phyloP scores from a whole-genome alignment of 495 filamentous ascomycete species.

The Aspergillus egyptiacus region DNA sequence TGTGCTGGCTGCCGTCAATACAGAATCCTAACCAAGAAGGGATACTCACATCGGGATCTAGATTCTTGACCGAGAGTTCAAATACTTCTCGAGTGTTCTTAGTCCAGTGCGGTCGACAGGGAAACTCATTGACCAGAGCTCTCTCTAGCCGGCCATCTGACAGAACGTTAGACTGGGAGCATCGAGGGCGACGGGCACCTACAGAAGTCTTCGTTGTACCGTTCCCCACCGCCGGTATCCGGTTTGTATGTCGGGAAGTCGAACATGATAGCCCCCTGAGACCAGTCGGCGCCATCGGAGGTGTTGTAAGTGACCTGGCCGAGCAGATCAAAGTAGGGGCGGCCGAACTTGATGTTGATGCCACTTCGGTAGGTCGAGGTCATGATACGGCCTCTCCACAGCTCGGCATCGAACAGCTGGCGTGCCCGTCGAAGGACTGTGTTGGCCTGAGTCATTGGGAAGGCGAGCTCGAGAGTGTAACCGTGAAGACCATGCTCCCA shows the following conservation, averaged over 20 bases:
- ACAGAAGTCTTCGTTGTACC: slow-evolving; percentile 15
- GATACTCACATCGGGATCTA: slow-evolving; percentile 10
- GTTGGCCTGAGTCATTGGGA: slow-evolving; percentile 10
- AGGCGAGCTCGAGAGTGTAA: slow-evolving; percentile 11
- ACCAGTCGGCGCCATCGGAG: slow-evolving; percentile 13
- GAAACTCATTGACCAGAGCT: slow-evolving; percentile 9
- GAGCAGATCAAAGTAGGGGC: slow-evolving; percentile 14
- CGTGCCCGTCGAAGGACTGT: slow-evolving; percentile 5
- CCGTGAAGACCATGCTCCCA: slow-evolving; percentile 14
- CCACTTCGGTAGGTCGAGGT: slow-evolving; percentile 14
- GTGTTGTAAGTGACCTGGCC: slow-evolving; percentile 14
- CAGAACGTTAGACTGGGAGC: background rate
- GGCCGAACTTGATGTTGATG: slow-evolving; percentile 15
- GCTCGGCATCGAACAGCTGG: slow-evolving; percentile 11
- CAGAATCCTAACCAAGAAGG: too few species aligned
- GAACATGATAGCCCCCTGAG: slow-evolving; percentile 14
- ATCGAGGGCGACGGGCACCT: background rate
- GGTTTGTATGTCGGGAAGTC: slow-evolving; percentile 14
- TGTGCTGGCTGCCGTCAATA: too few species aligned
- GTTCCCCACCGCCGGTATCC: background rate
- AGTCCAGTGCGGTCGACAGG: slow-evolving; percentile 15
- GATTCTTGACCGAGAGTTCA: slow-evolving; percentile 6
- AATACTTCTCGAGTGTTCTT: slow-evolving; percentile 15
- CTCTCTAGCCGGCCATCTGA: slow-evolving; percentile 7
- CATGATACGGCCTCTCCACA: slow-evolving; percentile 7